Conservation (phyloP, 1,284 basidiomycete species). For the Leccinum fallax region DNA sequence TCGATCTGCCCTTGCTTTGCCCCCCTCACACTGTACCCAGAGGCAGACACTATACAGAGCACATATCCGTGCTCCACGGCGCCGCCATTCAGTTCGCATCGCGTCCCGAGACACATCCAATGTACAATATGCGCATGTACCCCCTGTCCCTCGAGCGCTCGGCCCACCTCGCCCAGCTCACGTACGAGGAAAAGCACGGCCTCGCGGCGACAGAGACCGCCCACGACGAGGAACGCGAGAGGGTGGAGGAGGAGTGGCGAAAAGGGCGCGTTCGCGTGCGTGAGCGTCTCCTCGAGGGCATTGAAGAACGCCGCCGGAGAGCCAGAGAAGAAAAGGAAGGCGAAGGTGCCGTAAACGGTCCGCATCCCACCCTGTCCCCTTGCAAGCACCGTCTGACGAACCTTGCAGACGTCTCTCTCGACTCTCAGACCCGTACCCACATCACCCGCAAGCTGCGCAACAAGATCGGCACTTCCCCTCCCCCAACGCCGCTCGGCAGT, state of each 20-base stretch:
- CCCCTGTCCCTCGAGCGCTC: conserved; percentile 67
- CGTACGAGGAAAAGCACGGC: conserved; percentile 64
- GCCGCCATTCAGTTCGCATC: conserved; percentile 61
- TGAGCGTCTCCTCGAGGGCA: conserved; percentile 76
- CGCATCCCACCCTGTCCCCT: not conserved
- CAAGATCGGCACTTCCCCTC: conserved; percentile 71
- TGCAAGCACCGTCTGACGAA: conserved; percentile 7
- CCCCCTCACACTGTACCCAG: conserved; percentile 34
- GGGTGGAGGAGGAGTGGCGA: conserved; percentile 78
- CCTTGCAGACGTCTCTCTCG: conserved; percentile 60
- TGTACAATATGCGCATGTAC: conserved; percentile 70
- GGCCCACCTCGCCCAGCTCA: conserved; percentile 63
- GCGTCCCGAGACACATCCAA: conserved; percentile 60
- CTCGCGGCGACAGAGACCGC: conserved; percentile 63
- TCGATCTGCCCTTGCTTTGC: conserved; percentile 10
- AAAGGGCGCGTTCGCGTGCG: conserved; percentile 68
- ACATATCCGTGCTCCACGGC: conserved; percentile 54
- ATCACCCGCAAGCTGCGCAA: conserved; percentile 80
- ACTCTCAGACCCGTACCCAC: conserved; percentile 72
- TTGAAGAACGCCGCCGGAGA: conserved; percentile 72
- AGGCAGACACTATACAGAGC: conserved; percentile 56
- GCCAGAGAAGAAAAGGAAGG: conserved; percentile 83
- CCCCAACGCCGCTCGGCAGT: conserved; percentile 48
- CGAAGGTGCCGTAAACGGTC: conserved; percentile 37
- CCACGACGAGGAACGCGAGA: conserved; percentile 74